phyloP scores from a whole-genome alignment of 495 filamentous ascomycete species.

The Amniculicola lignicola region DNA sequence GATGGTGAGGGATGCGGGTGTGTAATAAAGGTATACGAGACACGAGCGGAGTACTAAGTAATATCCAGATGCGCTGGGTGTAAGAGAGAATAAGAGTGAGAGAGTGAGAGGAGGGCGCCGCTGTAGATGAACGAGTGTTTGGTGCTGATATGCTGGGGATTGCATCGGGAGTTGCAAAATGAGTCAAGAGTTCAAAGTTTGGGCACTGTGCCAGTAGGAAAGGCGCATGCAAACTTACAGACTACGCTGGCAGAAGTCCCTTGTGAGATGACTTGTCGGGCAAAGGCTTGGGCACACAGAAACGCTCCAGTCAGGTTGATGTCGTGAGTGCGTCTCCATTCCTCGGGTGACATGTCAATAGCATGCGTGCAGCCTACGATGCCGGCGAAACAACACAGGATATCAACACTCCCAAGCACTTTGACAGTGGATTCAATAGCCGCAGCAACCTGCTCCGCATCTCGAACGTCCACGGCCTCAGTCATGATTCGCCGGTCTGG shows the following conservation, averaged over 20 bases:
- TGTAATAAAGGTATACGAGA: too few species aligned
- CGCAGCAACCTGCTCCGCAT: slow-evolving; percentile 39
- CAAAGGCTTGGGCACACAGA: slow-evolving; percentile 64
- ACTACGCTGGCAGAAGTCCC: slow-evolving; percentile 65
- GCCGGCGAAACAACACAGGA: slow-evolving; percentile 65
- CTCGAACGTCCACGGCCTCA: slow-evolving; percentile 59
- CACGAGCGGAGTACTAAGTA: too few species aligned
- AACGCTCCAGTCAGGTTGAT: slow-evolving; percentile 69
- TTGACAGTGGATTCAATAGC: slow-evolving; percentile 44
- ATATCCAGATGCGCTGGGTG: too few species aligned
- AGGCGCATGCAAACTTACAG: too few species aligned
- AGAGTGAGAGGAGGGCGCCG: too few species aligned
- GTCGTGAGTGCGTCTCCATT: slow-evolving; percentile 61
- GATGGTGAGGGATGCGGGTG: too few species aligned
- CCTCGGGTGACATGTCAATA: slow-evolving; percentile 50
- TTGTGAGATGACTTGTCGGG: slow-evolving; percentile 39
- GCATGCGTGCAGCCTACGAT: slow-evolving; percentile 60
- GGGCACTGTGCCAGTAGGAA: too few species aligned
- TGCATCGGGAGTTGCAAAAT: too few species aligned
- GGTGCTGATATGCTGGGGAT: too few species aligned
- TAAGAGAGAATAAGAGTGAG: too few species aligned
- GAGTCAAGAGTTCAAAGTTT: too few species aligned
- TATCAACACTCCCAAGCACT: slow-evolving; percentile 54
- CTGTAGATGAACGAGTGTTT: too few species aligned
- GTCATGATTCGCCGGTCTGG: slow-evolving; percentile 50